phyloP scores from a whole-genome alignment of 2,329 filamentous ascomycete genomes.

The Triangularia verruculosa region DNA sequence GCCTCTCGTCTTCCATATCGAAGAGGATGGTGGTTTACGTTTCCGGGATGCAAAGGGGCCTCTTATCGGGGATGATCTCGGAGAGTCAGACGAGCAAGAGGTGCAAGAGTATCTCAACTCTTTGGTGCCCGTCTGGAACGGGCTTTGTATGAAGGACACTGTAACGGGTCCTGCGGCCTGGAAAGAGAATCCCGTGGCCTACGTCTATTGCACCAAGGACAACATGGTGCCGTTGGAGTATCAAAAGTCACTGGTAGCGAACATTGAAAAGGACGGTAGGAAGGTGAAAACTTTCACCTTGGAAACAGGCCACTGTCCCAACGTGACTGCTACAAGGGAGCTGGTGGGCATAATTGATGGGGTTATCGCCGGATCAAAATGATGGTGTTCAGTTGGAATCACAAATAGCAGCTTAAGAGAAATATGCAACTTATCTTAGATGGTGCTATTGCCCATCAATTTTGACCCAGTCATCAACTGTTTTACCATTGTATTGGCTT shows the following conservation, averaged over 20 bases:
- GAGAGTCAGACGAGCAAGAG: neutral
- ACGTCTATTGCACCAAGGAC: conserved; percentile 11
- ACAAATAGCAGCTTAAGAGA: neutral
- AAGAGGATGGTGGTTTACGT: neutral
- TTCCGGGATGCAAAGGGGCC: neutral
- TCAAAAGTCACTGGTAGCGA: conserved; percentile 14
- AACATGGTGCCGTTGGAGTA: conserved; percentile 7
- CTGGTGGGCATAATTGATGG: conserved; percentile 13
- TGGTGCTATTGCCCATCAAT: neutral
- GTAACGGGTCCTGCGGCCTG: conserved; percentile 9
- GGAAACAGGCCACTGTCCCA: conserved; percentile 14
- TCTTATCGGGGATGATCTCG: neutral
- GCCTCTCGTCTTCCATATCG: neutral
- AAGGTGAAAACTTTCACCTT: conserved; percentile 9
- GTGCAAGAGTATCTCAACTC: neutral
- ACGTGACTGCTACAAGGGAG: conserved; percentile 9
- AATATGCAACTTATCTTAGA: neutral
- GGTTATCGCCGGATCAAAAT: neutral
- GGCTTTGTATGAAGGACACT: neutral
- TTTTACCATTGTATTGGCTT: neutral
- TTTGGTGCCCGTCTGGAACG: conserved; percentile 4
- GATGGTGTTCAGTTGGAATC: neutral
- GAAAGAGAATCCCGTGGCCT: conserved; percentile 4
- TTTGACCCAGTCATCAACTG: neutral
- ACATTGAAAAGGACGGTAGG: conserved; percentile 1